Conservation (phyloP, 148 eudicot species). For the Beta vulgaris region DNA sequence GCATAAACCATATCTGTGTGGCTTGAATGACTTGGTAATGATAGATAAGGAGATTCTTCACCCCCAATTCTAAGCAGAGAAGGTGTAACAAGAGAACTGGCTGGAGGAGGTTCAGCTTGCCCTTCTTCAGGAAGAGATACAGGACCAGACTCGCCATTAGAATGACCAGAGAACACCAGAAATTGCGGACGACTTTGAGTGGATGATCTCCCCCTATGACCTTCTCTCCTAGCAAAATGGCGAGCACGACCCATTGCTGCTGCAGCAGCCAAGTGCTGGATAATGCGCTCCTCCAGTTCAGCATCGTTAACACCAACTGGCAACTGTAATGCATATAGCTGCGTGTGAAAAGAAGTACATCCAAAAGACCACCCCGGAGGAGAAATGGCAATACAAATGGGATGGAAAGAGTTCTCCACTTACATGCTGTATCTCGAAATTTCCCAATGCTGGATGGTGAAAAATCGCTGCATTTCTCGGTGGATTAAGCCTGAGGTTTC, state of each 20-base stretch:
- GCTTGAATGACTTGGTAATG: constrained; percentile 38
- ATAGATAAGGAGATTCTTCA: constrained; percentile 45
- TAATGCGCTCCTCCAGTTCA: constrained; percentile 94
- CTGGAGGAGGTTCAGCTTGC: constrained; percentile 40
- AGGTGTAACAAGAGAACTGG: constrained; percentile 37
- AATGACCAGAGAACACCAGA: constrained; percentile 64
- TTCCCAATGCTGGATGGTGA: constrained; percentile 85
- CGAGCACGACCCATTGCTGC: constrained; percentile 97
- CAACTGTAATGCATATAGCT: constrained; percentile 41
- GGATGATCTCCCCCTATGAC: constrained; percentile 74
- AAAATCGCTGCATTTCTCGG: constrained; percentile 76
- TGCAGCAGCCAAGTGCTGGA: constrained; percentile 96
- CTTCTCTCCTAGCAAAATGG: constrained; percentile 78
- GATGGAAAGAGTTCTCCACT: neutral
- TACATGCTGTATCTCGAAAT: constrained; percentile 90
- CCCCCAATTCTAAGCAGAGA: constrained; percentile 44
- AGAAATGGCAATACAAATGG: neutral
- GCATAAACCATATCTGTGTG: constrained; percentile 47
- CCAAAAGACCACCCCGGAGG: neutral
- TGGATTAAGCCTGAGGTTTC: constrained; percentile 56
- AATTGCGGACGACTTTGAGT: constrained; percentile 80
- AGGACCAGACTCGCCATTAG: constrained; percentile 45
- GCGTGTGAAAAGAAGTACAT: neutral
- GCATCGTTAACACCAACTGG: constrained; percentile 79
- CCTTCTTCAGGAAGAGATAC: constrained; percentile 46